Percentiles rank a stretch among this genome's conserved stretches.
Evolutionary conservation across 2,329 filamentous ascomycete genomes (phyloP).

Genomic region (Fusarium sacchari): DNA sequence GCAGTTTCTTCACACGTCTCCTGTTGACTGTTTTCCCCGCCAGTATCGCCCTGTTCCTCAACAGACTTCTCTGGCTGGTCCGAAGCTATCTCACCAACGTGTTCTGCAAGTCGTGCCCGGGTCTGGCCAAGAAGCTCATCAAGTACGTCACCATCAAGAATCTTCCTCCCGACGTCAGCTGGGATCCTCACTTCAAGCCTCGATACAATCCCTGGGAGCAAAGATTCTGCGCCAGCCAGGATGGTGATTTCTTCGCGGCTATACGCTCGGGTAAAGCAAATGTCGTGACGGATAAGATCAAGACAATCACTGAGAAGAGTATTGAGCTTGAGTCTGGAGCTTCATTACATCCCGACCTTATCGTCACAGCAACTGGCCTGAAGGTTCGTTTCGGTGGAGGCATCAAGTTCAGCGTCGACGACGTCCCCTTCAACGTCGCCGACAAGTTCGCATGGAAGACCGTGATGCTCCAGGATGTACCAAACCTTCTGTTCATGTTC

Average conservation of each 20-base stretch:
- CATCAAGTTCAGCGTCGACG: conserved; percentile 62
- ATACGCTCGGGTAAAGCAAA: conserved; percentile 51
- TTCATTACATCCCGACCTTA: conserved; percentile 65
- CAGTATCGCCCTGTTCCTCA: conserved; percentile 56
- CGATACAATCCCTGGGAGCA: conserved; percentile 73
- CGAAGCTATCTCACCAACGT: conserved; percentile 54
- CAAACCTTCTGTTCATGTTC: conserved; percentile 67
- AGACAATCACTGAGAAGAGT: conserved; percentile 53
- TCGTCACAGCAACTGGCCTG: conserved; percentile 73
- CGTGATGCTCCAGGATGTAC: conserved; percentile 70
- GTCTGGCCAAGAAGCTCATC: conserved; percentile 56
- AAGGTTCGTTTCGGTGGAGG: conserved; percentile 65
- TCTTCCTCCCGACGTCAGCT: conserved; percentile 59
- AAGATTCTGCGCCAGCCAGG: conserved; percentile 67
- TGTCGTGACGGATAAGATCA: conserved; percentile 59
- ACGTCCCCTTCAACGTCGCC: conserved; percentile 52
- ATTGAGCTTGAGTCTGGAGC: conserved; percentile 57
- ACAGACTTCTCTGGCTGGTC: conserved; percentile 59
- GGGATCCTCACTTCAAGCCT: conserved; percentile 66
- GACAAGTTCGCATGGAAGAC: conserved; percentile 67
- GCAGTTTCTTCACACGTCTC: conserved; percentile 47
- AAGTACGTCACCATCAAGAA: conserved; percentile 52
- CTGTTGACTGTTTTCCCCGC: conserved; percentile 54
- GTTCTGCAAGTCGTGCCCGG: conserved; percentile 62
- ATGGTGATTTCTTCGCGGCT: conserved; percentile 58